Conservation (phyloP, 257 asterid genomes). For the Coffea eugenioides region DNA sequence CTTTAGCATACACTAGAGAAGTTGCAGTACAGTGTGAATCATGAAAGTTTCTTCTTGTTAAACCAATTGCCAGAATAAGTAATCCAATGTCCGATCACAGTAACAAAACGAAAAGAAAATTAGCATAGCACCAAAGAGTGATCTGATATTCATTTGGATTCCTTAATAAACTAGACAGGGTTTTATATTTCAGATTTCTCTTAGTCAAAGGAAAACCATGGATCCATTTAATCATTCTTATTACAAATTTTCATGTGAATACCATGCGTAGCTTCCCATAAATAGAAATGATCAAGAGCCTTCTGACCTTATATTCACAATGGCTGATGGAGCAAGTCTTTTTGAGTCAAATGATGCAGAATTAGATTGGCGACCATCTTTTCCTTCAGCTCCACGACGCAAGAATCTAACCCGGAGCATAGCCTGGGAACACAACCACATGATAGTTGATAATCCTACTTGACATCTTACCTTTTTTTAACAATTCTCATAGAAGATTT, state of each 20-base stretch:
- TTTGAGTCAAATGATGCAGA: constrained; percentile 30
- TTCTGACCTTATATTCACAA: constrained; percentile 43
- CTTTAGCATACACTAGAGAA: too few species aligned
- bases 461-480: too few species aligned
- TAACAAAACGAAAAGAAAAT: not conserved
- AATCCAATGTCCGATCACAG: not conserved
- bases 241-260: not conserved
- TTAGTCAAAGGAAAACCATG: not conserved
- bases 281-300: not conserved
- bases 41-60: not conserved
- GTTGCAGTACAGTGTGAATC: too few species aligned
- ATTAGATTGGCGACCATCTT: constrained; percentile 29
- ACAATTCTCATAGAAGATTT: not conserved
- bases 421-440: constrained; percentile 40
- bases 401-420: constrained; percentile 60
- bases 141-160: not conserved
- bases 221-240: not conserved
- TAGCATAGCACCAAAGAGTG: not conserved
- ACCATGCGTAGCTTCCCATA: not conserved
- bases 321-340: constrained; percentile 30
- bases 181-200: not conserved
- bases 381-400: constrained; percentile 53
- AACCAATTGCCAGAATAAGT: not conserved
- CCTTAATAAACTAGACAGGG: not conserved
- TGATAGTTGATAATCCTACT: not conserved